phyloP scores from a whole-genome alignment of 2,329 filamentous ascomycete species.

The Zelopaecilomyces penicillatus region DNA sequence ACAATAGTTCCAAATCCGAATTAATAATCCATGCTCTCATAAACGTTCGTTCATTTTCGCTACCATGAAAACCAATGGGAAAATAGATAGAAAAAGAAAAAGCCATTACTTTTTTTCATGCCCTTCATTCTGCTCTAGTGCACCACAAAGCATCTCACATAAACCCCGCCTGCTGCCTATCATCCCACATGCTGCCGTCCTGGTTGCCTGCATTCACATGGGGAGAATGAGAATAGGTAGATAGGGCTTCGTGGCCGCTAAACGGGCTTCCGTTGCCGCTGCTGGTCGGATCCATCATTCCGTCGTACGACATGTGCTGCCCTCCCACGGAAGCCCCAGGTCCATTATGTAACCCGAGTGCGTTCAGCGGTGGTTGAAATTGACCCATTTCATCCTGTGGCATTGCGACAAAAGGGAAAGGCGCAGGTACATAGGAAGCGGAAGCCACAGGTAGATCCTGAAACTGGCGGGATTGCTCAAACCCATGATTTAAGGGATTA shows the following conservation, averaged over 20 bases:
- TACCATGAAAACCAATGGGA: background rate
- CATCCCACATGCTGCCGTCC: constrained; percentile 16
- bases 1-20: background rate
- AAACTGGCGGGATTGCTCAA: constrained; percentile 14
- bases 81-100: background rate
- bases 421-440: constrained; percentile 15
- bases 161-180: constrained; percentile 14
- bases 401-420: constrained; percentile 18
- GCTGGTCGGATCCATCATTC: constrained; percentile 23
- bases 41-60: background rate
- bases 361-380: constrained; percentile 23
- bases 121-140: background rate
- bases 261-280: constrained; percentile 28
- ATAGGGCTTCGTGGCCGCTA: constrained; percentile 26
- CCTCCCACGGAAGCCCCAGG: constrained; percentile 16
- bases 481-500: constrained; percentile 17
- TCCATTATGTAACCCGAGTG: constrained; percentile 23
- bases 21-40: too few species aligned
- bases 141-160: constrained; percentile 4
- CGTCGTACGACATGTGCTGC: constrained; percentile 21
- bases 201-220: constrained; percentile 18
- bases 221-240: constrained; percentile 27
- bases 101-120: background rate
- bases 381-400: constrained; percentile 20
- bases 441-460: constrained; percentile 17